Conservation (phyloP, 2,329 filamentous ascomycete genomes). For the Ophiostoma sp. region DNA sequence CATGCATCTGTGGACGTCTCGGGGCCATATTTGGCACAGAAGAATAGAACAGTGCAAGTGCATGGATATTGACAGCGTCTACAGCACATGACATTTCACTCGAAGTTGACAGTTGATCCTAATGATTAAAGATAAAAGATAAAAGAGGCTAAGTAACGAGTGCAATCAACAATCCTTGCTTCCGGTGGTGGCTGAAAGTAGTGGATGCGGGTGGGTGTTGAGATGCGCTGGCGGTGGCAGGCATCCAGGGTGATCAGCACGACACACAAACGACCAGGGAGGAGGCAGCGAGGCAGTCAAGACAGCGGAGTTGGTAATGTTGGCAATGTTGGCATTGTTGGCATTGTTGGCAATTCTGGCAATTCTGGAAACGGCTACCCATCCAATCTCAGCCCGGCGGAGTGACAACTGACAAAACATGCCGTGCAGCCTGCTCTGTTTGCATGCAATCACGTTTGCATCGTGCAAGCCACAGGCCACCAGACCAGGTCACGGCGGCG, state of each 20-base stretch:
- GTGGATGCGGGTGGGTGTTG: background rate
- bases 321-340: no score
- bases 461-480: background rate
- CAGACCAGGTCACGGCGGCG: background rate
- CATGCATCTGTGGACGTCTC: background rate
- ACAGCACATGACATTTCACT: background rate
- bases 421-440: slow-evolving; percentile 7
- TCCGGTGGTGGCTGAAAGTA: background rate
- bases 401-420: background rate
- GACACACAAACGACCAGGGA: background rate
- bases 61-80: background rate
- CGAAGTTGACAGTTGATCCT: background rate
- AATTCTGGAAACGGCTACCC: background rate
- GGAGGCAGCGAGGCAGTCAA: background rate
- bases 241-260: background rate
- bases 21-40: background rate
- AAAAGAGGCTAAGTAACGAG: background rate
- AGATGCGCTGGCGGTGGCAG: slow-evolving; percentile 3
- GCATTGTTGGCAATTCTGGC: no score
- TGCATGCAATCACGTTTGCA: slow-evolving; percentile 8
- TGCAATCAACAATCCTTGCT: background rate
- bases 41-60: background rate
- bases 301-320: background rate
- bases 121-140: background rate
- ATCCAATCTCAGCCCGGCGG: background rate